A percentile compares a stretch with the other conserved stretches of the same genome.
Evolutionary conservation across 495 filamentous ascomycete species (phyloP).

Genomic region (Hypoxylon lenormandii): DNA sequence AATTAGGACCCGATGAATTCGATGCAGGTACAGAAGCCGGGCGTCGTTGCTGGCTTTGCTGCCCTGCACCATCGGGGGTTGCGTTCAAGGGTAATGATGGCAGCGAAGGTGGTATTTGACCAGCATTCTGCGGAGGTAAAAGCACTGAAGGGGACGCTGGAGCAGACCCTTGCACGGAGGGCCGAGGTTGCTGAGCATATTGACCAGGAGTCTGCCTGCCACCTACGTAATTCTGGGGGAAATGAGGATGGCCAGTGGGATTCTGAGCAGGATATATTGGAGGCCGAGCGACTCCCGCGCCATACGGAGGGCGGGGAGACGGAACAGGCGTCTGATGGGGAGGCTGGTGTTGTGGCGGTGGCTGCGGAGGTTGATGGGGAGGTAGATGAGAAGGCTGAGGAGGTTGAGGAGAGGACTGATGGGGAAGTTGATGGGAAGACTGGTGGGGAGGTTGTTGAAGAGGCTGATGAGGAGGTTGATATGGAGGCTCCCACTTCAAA

Average conservation of each 20-base stretch:
- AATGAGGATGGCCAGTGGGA: slow-evolving; percentile 40
- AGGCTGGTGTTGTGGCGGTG: slow-evolving; percentile 32
- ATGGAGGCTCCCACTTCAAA: slow-evolving; percentile 65
- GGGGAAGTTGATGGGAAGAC: slow-evolving; percentile 42
- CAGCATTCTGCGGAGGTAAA: slow-evolving; percentile 54
- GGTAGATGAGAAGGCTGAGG: slow-evolving; percentile 29
- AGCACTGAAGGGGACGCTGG: slow-evolving; percentile 49
- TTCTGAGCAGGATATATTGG: slow-evolving; percentile 45
- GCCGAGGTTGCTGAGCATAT: slow-evolving; percentile 36
- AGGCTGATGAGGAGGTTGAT: slow-evolving; percentile 53
- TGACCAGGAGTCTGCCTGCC: slow-evolving; percentile 44
- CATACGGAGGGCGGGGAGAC: slow-evolving; percentile 46
- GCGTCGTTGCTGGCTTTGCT: slow-evolving; percentile 42
- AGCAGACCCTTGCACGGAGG: slow-evolving; percentile 28
- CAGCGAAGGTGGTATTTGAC: slow-evolving; percentile 53
- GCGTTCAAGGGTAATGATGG: slow-evolving; percentile 52
- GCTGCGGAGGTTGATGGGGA: slow-evolving; percentile 32
- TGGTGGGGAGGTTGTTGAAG: slow-evolving; percentile 35
- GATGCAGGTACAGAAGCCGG: slow-evolving; percentile 39
- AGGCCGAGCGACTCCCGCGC: slow-evolving; percentile 40
- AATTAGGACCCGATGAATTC: slow-evolving; percentile 37
- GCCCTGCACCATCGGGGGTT: slow-evolving; percentile 47
- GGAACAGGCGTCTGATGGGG: slow-evolving; percentile 47
- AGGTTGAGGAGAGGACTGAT: slow-evolving; percentile 20
- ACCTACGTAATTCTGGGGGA: slow-evolving; percentile 37